phyloP scores from a whole-genome alignment of 2,329 filamentous ascomycete genomes.

The Alternaria gaisen region DNA sequence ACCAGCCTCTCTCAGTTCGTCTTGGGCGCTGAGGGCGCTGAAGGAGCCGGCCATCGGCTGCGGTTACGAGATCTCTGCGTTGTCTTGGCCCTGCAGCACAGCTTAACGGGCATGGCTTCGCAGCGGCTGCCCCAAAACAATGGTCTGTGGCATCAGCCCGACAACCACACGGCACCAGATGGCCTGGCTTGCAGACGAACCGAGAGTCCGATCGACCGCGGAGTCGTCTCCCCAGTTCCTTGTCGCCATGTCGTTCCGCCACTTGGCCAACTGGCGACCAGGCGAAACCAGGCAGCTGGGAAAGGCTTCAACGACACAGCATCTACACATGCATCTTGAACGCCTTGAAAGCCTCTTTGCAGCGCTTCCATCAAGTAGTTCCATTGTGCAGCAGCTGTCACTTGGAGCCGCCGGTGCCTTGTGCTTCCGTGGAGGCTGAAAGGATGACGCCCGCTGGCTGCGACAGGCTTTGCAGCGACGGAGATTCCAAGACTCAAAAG shows the following conservation, averaged over 20 bases:
- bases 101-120: slow-evolving; percentile 30
- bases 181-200: slow-evolving; percentile 31
- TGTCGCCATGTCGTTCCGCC: slow-evolving; percentile 27
- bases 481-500: slow-evolving; percentile 8
- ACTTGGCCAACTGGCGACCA: slow-evolving; percentile 18
- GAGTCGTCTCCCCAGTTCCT: slow-evolving; percentile 38
- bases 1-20: slow-evolving; percentile 22
- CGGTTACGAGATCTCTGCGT: slow-evolving; percentile 38
- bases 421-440: slow-evolving; percentile 21
- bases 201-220: slow-evolving; percentile 37
- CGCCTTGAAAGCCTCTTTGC: neutral
- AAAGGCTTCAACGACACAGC: slow-evolving; percentile 32
- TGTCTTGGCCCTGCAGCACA: slow-evolving; percentile 24
- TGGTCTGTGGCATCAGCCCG: slow-evolving; percentile 33
- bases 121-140: slow-evolving; percentile 38
- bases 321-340: slow-evolving; percentile 2
- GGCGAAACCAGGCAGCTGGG: slow-evolving; percentile 42
- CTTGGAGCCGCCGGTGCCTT: slow-evolving; percentile 38
- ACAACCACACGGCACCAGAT: slow-evolving; percentile 26
- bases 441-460: slow-evolving; percentile 4
- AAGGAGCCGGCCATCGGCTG: slow-evolving; percentile 32
- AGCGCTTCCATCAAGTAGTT: slow-evolving; percentile 15
- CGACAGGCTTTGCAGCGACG: slow-evolving; percentile 8
- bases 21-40: slow-evolving; percentile 21
- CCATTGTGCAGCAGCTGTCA: slow-evolving; percentile 40